Evolutionary conservation across 2,329 filamentous ascomycete species (phyloP).

Genomic region (Fusarium solani-melongenae): DNA sequence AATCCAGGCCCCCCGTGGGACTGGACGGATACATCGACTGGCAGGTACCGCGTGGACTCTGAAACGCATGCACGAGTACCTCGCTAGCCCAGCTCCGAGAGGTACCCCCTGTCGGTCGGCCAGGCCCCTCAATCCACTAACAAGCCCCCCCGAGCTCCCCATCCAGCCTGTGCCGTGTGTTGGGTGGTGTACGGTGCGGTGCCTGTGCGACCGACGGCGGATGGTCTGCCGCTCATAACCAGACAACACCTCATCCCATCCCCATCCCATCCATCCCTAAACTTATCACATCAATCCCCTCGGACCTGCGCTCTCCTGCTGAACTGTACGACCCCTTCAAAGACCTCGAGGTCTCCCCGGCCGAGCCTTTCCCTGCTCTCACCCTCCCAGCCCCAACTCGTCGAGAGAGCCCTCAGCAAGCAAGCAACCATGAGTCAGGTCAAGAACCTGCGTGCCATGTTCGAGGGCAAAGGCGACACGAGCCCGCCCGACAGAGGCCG

Average conservation of each 20-base stretch:
- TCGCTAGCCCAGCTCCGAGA: conserved; percentile 22
- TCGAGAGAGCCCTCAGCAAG: conserved; percentile 30
- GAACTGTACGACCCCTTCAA: conserved; percentile 17
- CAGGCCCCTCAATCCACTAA: conserved; percentile 35
- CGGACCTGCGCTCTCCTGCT: conserved; percentile 3
- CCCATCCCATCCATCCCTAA: conserved; percentile 18
- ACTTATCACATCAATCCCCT: conserved; percentile 11
- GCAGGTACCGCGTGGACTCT: conserved; percentile 25
- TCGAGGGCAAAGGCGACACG: conserved; percentile 76
- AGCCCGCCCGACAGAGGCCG: conserved; percentile 77
- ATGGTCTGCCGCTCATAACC: conserved; percentile 31
- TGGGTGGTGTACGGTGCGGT: conserved; percentile 12
- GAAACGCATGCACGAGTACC: conserved; percentile 30
- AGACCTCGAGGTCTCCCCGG: conserved; percentile 37
- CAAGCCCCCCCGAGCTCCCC: conserved; percentile 7
- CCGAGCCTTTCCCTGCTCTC: conserved; percentile 42
- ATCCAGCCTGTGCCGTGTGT: conserved; percentile 12
- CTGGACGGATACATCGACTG: conserved; percentile 23
- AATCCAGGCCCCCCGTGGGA: conserved; percentile 14
- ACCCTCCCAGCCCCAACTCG: conserved; percentile 11
- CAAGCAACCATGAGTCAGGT: conserved; percentile 71
- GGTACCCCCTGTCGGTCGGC: conserved; percentile 34
- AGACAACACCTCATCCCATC: conserved; percentile 35
- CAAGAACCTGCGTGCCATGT: conserved; percentile 82
- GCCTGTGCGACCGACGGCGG: conserved; percentile 23